Base-by-base conservation (phyloP, 257 asterid genomes). In the Gentiana straminea region DNA sequence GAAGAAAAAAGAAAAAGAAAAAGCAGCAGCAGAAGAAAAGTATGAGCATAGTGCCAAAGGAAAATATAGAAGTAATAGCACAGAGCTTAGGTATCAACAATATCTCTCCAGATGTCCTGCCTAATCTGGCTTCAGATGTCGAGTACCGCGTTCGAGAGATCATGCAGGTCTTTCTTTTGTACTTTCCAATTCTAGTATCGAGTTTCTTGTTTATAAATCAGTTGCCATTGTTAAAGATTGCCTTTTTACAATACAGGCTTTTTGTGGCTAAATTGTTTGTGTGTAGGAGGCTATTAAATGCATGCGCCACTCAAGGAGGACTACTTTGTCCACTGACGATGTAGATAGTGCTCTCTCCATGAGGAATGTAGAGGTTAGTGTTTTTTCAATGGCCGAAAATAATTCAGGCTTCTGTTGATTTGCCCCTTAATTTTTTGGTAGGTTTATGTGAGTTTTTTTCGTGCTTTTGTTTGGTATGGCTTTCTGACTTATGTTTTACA, bases 301-400 rank as follows among this genome's bases (percentile, higher is more conserved):
- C 75, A 92, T 88, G 97, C 82, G 99, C 37, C 99, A 92, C 68
- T 92, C 99, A 33, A 82, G 85, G 71, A 82, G 97, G 70, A 85
- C 97, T 57, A 81, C 92, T 62, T 81, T 92, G 62, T 81, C 97
- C 5, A 75, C 94, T 1, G 94, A 80, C 4, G 97, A 92, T 51
- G 95, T 92, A 32, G 99, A 92, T 60, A 80, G 93, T 75, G 99
- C 99, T n/a, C 94, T 92, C 53, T 71, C 76, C 48, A 74, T 92
- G 59, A 74, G 94, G 72, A 88, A 92, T 55, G 89, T 88, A n/a
- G 99, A 92, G 97, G 99, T 92, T 58, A 1, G 9, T 35, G 12
- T 49, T 13, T 34, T 34, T 47, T 13, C 1, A 24, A 38, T 55
- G 32, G 35, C 13, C 57, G 34, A 1, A 2, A 33, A 32, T 8